Evolutionary conservation across 2,329 filamentous ascomycete species (phyloP), one percentile per base, ranked within the genome.

Genomic region (Fusarium albidum): DNA sequence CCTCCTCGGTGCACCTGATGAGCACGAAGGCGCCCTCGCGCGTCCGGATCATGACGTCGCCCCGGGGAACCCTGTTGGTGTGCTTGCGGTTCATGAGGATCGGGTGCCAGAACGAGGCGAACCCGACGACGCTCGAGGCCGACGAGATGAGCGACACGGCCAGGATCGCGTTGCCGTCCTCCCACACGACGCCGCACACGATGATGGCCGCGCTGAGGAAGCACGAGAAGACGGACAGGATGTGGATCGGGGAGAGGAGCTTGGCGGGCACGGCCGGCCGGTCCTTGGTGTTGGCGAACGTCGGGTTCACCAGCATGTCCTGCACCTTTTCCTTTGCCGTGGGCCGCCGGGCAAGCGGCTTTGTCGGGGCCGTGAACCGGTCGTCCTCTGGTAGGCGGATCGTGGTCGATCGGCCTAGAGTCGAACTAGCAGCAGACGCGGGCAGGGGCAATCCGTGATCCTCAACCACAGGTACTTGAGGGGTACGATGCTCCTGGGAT

Each of bases 31-130:
- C 83, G 2, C 84, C 84, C 59, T 83, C 80, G 6, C 83, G 79
- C 1, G 84, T 87, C 25, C 81, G 78, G 49, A 87, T 85, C 25
- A 86, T 77, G n/a, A 88, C 78, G 57, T 87, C 84, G 2, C 83
- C 84, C 3, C 60, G 62, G 2, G 83, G 84, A 0, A 85, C 79
- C 15, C 75, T 68, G 26, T 78, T 76, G 7, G 68, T 77, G 46
- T 79, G 76, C 41, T 73, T 75, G 18, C 83, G 79, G 29, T 76
- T 75, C 72, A 80, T 82, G 15, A 87, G 74, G 9, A 79, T 72
- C 0, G 84, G 82, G 28, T 73, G 72, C 84, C 85, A 88, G 68
- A 77, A 79, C 4, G 81, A 83, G 9, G 84, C 84, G 53, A 80
- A 78, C 17, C 85, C 82, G 4, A 82, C 78, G 3, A 86, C 71